Base-by-base conservation (phyloP, 192 early-diverging fungal genomes). In the Chytriomyces confervae region DNA sequence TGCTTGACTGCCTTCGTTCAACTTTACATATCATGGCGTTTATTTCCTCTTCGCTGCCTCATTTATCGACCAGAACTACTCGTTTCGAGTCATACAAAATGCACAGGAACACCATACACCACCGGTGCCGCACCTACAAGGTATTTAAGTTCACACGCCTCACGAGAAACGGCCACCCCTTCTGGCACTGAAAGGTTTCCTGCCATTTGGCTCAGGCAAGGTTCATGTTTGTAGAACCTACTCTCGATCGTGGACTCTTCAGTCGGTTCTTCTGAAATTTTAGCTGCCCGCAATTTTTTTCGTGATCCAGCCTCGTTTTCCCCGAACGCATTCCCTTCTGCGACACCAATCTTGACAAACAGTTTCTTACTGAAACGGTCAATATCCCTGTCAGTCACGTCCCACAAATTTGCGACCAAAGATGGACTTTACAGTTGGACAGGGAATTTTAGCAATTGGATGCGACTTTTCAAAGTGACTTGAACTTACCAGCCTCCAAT, bases 351-450 rank as follows among this genome's bases (percentile, higher is more conserved):
- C 6, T 80, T 67, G 3, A 79, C 77, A 75, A 99, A 84, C 82
- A 96, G 57, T 0, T 82, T 77, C 27, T 89, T 88, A 3, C 92
- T 92, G 73, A 97, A 95, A 11, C 92, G 88, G 80, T 99, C 98
- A 76, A 99, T 93, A 78, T 97, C 96, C 75, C 91, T 87, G 81
- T 99, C 98, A 3, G 96, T 98, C 7, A 99, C 95, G 82, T 99
- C 98, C 98, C 98, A 99, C 27, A 99, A 84, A 68, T 97, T 99
- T 23, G 93, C 95, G 4, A 97, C 92, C 0, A 99, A 77, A 0
- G 95, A 87, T 6, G 93, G 94, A 75, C 93, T 89, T 73, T 13
- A 50, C 20, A 20, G 24, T 67, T 50, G 48, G 64, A 13, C 5
- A 82, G 24, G 61, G 66, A 16, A 13, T 51, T 51, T 18, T 10